These are phyloP conservation scores for Bretschneidera sinensis DNA, from an alignment of 345 rosid genomes.

Conservation along the genomic window DNA sequence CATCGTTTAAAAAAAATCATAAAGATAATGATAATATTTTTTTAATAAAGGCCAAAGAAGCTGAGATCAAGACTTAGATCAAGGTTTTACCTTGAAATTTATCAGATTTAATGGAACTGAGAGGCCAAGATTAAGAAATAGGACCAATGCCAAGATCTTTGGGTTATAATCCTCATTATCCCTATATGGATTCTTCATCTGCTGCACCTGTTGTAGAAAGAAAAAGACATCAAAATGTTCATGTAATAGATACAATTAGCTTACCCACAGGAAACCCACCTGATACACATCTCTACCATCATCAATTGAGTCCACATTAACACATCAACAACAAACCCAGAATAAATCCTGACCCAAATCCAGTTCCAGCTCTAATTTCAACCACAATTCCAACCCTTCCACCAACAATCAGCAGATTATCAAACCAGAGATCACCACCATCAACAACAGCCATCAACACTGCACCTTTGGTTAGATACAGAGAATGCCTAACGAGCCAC, in stretches of 20 bases:
- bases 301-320: constrained; percentile 18
- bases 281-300: constrained; percentile 14
- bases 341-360: constrained; percentile 37
- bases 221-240: constrained; percentile 24
- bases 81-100: constrained; percentile 14
- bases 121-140: constrained; percentile 31
- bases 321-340: constrained; percentile 2
- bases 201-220: constrained; percentile 17
- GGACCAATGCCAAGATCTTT: constrained; percentile 30
- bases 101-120: constrained; percentile 32
- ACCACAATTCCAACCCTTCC: constrained; percentile 10
- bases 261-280: constrained; percentile 20
- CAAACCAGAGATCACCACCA: constrained; percentile 26
- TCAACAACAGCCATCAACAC: background rate
- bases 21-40: background rate
- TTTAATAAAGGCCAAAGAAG: constrained; percentile 9
- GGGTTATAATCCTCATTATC: constrained; percentile 21
- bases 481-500: constrained; percentile 73
- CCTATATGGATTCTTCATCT: constrained; percentile 27
- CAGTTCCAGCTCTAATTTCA: constrained; percentile 21
- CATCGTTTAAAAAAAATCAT: constrained; percentile 4
- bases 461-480: constrained; percentile 31
- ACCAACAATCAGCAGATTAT: constrained; percentile 24
- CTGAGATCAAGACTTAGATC: constrained; percentile 10
- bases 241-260: constrained; percentile 4